Percentiles rank a stretch among this genome's conserved stretches.
Evolutionary conservation across 345 rosid genomes (phyloP).

Genomic region (Conringia planisiliqua): DNA sequence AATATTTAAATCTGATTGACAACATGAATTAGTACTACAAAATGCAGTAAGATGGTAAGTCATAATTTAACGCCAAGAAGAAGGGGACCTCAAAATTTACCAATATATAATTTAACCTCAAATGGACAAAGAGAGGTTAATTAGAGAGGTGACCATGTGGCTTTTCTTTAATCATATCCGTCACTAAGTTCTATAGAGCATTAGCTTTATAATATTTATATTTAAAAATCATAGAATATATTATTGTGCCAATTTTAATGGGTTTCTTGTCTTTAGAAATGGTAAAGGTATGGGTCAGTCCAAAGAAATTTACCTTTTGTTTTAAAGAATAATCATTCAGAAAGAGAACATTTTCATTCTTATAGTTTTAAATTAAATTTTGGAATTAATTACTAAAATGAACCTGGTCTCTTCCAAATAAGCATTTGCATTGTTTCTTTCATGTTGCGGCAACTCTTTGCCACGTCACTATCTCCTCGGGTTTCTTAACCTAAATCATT

Average conservation of each 20-base stretch:
- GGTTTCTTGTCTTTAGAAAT: neutral
- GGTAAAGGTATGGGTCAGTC: neutral
- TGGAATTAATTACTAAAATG: neutral
- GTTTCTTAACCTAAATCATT: neutral
- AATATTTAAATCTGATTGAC: neutral
- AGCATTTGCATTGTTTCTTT: neutral
- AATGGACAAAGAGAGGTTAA: conserved; percentile 16
- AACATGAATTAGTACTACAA: neutral
- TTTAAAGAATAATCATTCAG: neutral
- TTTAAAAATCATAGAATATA: neutral
- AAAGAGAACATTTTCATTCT: neutral
- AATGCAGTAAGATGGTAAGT: neutral
- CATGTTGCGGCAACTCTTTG: neutral
- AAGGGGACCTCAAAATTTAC: neutral
- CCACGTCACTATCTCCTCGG: neutral
- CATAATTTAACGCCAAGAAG: neutral
- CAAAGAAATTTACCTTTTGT: conserved; percentile 7
- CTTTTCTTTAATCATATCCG: conserved; percentile 24
- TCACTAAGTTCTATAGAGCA: conserved; percentile 27
- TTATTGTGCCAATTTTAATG: neutral
- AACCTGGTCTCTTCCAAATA: conserved; percentile 19
- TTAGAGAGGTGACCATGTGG: conserved; percentile 10
- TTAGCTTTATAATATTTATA: conserved; percentile 13
- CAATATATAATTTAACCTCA: neutral
- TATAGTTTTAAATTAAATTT: neutral